These are phyloP conservation scores for Apophysomyces variabilis DNA, from an alignment of 371 early-diverging fungal genomes.

Conservation along the genomic window DNA sequence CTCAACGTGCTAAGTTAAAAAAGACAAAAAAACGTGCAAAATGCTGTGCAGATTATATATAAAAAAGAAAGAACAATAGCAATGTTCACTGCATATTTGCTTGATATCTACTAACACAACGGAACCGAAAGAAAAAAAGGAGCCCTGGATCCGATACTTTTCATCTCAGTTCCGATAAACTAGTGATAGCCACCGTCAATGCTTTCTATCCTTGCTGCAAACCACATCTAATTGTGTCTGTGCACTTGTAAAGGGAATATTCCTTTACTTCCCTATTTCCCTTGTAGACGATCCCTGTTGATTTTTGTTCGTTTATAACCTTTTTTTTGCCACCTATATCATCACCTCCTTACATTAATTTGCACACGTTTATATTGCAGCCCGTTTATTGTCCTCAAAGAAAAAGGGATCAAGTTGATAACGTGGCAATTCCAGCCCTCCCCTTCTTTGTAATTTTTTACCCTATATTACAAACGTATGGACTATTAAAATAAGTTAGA, in stretches of 20 bases:
- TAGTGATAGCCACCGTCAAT: too few species aligned
- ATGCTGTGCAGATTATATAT: background rate
- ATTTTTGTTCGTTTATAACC: background rate
- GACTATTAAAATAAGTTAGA: too few species aligned
- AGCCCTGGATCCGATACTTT: constrained; percentile 1
- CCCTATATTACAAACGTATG: too few species aligned
- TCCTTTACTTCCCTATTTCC: background rate
- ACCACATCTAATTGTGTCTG: background rate
- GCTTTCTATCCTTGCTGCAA: background rate
- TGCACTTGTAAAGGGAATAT: constrained; percentile 1
- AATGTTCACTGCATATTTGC: background rate
- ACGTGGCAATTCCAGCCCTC: too few species aligned
- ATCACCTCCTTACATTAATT: background rate
- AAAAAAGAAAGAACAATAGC: constrained; percentile 1
- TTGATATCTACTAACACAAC: constrained; percentile 1
- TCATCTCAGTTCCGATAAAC: background rate
- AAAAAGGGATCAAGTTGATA: too few species aligned
- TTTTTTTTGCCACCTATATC: constrained; percentile 4
- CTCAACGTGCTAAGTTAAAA: constrained; percentile 9
- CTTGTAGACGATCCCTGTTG: too few species aligned
- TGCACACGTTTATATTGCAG: background rate
- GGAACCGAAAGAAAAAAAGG: background rate
- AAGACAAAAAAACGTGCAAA: constrained; percentile 1
- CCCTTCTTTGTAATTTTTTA: too few species aligned
- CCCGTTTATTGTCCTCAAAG: too few species aligned